Conservation (phyloP, 129 eudicot species). For the Rutidosis leptorrhynchoides region DNA sequence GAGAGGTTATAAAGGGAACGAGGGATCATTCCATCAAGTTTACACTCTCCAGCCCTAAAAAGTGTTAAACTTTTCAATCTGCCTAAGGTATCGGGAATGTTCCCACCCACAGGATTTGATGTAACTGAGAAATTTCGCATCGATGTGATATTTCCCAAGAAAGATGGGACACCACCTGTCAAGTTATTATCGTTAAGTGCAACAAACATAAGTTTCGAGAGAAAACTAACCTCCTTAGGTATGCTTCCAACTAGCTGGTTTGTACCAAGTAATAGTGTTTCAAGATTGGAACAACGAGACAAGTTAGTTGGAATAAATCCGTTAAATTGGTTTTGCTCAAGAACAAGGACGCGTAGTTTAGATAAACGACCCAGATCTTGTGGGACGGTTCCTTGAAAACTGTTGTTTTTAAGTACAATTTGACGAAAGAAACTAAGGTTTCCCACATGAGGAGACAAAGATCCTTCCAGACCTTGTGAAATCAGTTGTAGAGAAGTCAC, state of each 20-base stretch:
- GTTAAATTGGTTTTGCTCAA: not conserved
- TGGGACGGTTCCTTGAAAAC: conserved; percentile 26
- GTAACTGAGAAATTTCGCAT: too few species aligned
- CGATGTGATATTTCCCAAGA: too few species aligned
- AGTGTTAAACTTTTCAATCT: not conserved
- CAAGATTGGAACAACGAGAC: conserved; percentile 19
- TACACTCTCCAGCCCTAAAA: not conserved
- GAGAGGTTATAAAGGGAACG: conserved; percentile 25
- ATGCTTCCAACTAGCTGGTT: too few species aligned
- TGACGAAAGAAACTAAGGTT: not conserved
- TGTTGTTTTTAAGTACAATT: not conserved
- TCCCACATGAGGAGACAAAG: conserved; percentile 21
- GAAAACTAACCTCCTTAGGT: too few species aligned
- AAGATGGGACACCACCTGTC: too few species aligned
- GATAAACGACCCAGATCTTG: conserved; percentile 27
- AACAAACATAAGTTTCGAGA: too few species aligned
- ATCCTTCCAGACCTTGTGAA: too few species aligned
- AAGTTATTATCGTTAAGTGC: too few species aligned
- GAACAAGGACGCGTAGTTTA: conserved; percentile 6
- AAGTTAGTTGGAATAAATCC: conserved; percentile 22
- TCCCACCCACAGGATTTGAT: too few species aligned
- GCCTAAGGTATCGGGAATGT: conserved; percentile 27
- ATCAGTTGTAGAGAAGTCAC: too few species aligned
- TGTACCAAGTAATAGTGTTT: not conserved
- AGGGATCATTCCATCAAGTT: conserved; percentile 26